These are phyloP conservation scores for Teunomyces lycoperdinae DNA, from an alignment of 805 yeast genomes.

Conservation along the genomic window DNA sequence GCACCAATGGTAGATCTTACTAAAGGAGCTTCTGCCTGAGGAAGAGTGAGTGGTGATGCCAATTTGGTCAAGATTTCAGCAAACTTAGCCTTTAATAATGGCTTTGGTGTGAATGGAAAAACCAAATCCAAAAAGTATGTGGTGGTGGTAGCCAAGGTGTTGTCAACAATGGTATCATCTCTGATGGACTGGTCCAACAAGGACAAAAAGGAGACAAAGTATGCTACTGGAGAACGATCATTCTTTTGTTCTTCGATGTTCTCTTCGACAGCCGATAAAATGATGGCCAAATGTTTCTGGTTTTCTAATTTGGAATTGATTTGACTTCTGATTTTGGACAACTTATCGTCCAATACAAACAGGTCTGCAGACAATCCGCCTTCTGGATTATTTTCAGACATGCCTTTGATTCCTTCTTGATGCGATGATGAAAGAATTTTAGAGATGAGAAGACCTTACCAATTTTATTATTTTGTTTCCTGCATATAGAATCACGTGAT, in stretches of 20 bases:
- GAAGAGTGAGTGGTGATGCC: slow-evolving; percentile 74
- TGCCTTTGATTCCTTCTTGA: slow-evolving; percentile 6
- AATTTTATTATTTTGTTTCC: not conserved
- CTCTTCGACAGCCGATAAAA: slow-evolving; percentile 87
- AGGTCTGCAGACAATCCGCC: slow-evolving; percentile 33
- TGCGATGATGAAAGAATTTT: slow-evolving; percentile 4
- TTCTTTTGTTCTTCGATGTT: slow-evolving; percentile 67
- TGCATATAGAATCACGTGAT: slow-evolving; percentile 1
- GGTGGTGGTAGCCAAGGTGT: slow-evolving; percentile 66
- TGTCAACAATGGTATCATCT: slow-evolving; percentile 52
- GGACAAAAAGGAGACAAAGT: slow-evolving; percentile 80
- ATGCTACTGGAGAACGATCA: slow-evolving; percentile 68
- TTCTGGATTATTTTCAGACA: slow-evolving; percentile 36
- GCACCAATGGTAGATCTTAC: slow-evolving; percentile 83
- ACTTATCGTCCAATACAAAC: slow-evolving; percentile 58
- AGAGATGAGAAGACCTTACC: not conserved
- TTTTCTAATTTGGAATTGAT: slow-evolving; percentile 76
- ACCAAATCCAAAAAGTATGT: slow-evolving; percentile 80
- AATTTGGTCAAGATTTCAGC: slow-evolving; percentile 73
- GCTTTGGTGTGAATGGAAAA: slow-evolving; percentile 68
- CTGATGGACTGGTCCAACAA: slow-evolving; percentile 69
- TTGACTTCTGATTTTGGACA: slow-evolving; percentile 69
- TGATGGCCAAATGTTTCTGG: slow-evolving; percentile 80
- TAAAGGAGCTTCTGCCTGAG: slow-evolving; percentile 73
- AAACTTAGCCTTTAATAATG: slow-evolving; percentile 70